A percentile compares a stretch with the other conserved stretches of the same genome.
Conservation (phyloP, 2,329 filamentous ascomycete species). For the Alternaria triticina region DNA sequence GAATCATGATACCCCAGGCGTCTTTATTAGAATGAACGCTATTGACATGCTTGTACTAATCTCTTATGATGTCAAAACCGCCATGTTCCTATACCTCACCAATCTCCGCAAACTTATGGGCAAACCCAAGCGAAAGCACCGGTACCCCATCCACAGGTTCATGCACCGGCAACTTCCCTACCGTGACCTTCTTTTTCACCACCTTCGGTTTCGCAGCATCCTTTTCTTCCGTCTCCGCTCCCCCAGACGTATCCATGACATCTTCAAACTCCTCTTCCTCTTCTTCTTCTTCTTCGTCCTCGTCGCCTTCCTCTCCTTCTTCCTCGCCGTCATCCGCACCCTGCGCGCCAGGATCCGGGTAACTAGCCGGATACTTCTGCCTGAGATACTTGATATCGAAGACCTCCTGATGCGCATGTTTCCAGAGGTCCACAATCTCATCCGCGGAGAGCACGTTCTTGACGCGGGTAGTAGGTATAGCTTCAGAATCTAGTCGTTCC, state of each 20-base stretch:
- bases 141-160: constrained; percentile 24
- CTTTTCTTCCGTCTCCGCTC: constrained; percentile 1
- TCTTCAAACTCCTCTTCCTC: constrained; percentile 29
- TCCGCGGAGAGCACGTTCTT: constrained; percentile 27
- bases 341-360: constrained; percentile 9
- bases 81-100: constrained; percentile 17
- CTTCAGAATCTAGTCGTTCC: constrained; percentile 17
- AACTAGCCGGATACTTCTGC: constrained; percentile 10
- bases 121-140: constrained; percentile 27
- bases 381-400: constrained; percentile 24
- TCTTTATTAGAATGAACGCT: background rate
- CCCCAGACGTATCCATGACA: constrained; percentile 22
- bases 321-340: constrained; percentile 14
- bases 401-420: constrained; percentile 24
- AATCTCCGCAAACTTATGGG: constrained; percentile 33
- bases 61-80: background rate
- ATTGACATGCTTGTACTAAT: background rate
- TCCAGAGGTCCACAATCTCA: constrained; percentile 29
- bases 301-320: constrained; percentile 22
- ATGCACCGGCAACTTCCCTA: constrained; percentile 13
- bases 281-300: constrained; percentile 21
- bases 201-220: constrained; percentile 12
- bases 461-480: constrained; percentile 19
- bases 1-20: constrained; percentile 8
- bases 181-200: constrained; percentile 2